Conservation (phyloP, 768 basidiomycete genomes). For the Kwoniella sp. region DNA sequence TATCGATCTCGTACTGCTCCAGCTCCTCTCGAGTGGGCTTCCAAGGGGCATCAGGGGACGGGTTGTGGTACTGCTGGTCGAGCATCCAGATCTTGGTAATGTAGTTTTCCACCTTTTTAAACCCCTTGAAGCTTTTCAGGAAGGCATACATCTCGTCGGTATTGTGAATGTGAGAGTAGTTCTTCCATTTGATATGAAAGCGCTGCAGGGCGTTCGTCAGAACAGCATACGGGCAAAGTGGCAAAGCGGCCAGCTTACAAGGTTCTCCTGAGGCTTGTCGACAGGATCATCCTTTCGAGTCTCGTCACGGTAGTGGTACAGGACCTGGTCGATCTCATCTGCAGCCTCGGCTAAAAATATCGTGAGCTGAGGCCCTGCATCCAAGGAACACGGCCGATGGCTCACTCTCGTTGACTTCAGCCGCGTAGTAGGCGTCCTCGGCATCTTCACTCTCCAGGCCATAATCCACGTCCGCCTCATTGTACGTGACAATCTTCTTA, state of each 20-base stretch:
- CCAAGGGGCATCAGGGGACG: slow-evolving; percentile 56
- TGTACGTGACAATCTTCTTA: slow-evolving; percentile 39
- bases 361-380: neutral
- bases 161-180: slow-evolving; percentile 95
- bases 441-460: slow-evolving; percentile 36
- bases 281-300: slow-evolving; percentile 61
- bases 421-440: slow-evolving; percentile 16
- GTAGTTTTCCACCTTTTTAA: slow-evolving; percentile 98
- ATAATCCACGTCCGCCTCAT: slow-evolving; percentile 46
- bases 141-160: slow-evolving; percentile 99
- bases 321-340: slow-evolving; percentile 72
- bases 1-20: slow-evolving; percentile 82
- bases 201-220: slow-evolving; percentile 57
- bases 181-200: slow-evolving; percentile 99
- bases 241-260: slow-evolving; percentile 55
- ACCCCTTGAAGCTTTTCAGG: slow-evolving; percentile 86
- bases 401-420: slow-evolving; percentile 21
- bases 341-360: no score
- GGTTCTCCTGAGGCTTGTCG: slow-evolving; percentile 81
- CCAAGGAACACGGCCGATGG: slow-evolving; percentile 4
- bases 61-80: slow-evolving; percentile 69
- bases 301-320: slow-evolving; percentile 81
- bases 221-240: neutral
- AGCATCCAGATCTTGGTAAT: slow-evolving; percentile 64
- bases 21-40: slow-evolving; percentile 77